Evolutionary conservation across 2,329 filamentous ascomycete genomes (phyloP).

Genomic region (Lasiodiplodia citricola): DNA sequence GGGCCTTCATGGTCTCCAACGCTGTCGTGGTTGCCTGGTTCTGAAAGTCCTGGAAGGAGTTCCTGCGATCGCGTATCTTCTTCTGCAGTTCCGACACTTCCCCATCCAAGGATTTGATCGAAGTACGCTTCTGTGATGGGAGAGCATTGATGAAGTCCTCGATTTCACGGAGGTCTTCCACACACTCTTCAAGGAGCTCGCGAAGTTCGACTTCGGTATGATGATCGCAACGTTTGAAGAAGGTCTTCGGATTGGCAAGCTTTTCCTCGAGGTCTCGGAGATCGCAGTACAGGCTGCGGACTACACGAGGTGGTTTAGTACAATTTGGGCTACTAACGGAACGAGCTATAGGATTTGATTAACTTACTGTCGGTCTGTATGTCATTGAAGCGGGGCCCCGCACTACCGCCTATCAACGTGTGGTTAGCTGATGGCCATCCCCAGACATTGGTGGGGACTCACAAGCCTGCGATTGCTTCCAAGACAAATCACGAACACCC

Average conservation of each 20-base stretch:
- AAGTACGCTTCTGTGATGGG: background rate
- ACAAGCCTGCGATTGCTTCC: conserved; percentile 3
- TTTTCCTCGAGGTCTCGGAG: background rate
- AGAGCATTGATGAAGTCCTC: background rate
- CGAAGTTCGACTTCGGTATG: conserved; percentile 12
- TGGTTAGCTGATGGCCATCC: background rate
- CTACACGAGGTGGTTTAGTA: background rate
- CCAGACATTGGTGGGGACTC: background rate
- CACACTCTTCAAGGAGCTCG: conserved; percentile 11
- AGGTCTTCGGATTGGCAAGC: background rate
- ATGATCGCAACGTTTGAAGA: conserved; percentile 11
- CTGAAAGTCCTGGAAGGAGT: background rate
- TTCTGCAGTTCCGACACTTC: background rate
- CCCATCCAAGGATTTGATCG: background rate
- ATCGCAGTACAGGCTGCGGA: background rate
- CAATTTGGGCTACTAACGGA: background rate
- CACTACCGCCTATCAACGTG: background rate
- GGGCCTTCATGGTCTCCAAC: conserved; percentile 9
- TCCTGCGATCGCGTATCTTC: background rate
- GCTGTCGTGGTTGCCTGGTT: background rate
- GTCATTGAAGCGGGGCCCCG: background rate
- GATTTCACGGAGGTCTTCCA: conserved; percentile 1
- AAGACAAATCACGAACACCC: conserved; percentile 1
- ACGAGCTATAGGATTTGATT: no score
- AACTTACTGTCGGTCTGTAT: background rate